A percentile compares a stretch with the other conserved stretches of the same genome.
These are phyloP conservation scores for Bremia lactucae DNA, from an alignment of 352 stramenopile species.

Conservation along the genomic window DNA sequence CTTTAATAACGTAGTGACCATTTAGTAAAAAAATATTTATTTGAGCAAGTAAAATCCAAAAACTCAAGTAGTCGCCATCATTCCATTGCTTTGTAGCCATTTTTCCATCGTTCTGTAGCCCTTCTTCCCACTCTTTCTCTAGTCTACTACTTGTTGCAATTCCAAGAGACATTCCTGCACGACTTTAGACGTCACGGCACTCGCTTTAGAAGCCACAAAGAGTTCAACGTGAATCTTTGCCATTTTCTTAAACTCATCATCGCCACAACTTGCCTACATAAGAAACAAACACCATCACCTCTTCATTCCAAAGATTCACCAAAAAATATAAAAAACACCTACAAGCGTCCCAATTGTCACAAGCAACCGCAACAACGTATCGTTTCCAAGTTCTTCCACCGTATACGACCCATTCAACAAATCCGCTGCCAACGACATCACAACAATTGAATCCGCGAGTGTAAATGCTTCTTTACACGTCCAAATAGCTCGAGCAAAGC, in stretches of 20 bases:
- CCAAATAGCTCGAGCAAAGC: slow-evolving; percentile 32
- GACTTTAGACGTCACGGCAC: slow-evolving; percentile 23
- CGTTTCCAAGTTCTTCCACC: slow-evolving; percentile 62
- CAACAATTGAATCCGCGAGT: slow-evolving; percentile 34
- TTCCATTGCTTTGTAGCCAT: too few species aligned
- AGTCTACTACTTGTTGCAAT: slow-evolving; percentile 27
- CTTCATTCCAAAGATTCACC: too few species aligned
- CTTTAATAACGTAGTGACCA: too few species aligned
- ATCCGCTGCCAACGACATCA: slow-evolving; percentile 39
- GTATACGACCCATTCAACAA: slow-evolving; percentile 39
- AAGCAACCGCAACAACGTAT: slow-evolving; percentile 57
- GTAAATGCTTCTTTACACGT: slow-evolving; percentile 24
- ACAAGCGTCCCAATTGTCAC: slow-evolving; percentile 61
- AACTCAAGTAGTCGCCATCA: too few species aligned
- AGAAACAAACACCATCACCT: background rate
- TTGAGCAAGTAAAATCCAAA: too few species aligned
- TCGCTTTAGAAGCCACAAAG: slow-evolving; percentile 40
- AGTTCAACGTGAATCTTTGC: slow-evolving; percentile 38
- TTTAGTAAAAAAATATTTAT: too few species aligned
- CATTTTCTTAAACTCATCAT: slow-evolving; percentile 35
- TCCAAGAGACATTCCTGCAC: slow-evolving; percentile 52
- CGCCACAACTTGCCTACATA: slow-evolving; percentile 27
- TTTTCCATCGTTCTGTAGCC: too few species aligned
- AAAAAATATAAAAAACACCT: too few species aligned
- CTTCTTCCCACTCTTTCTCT: too few species aligned